A percentile compares a stretch with the other conserved stretches of the same genome.
These are phyloP conservation scores for Tuber melanosporum DNA, from an alignment of 495 filamentous ascomycete genomes.

Conservation along the genomic window DNA sequence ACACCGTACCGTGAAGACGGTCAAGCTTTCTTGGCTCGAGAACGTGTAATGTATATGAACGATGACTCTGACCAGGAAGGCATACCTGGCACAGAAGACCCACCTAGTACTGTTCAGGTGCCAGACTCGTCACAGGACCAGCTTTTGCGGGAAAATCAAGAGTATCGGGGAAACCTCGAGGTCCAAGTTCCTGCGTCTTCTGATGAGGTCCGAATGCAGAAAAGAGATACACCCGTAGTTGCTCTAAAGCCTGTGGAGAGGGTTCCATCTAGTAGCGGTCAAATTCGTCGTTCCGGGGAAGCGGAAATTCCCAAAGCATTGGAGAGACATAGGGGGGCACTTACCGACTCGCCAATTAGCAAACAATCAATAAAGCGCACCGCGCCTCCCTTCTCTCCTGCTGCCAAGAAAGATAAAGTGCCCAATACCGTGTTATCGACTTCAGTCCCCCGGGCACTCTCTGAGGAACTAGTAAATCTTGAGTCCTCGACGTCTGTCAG, in stretches of 20 bases:
- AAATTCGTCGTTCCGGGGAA: neutral
- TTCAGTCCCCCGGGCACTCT: neutral
- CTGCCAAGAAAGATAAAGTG: neutral
- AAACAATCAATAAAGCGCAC: neutral
- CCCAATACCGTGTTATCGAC: neutral
- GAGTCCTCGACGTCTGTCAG: neutral
- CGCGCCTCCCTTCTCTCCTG: neutral
- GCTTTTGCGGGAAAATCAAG: neutral
- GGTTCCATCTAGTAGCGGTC: neutral
- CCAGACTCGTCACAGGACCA: neutral
- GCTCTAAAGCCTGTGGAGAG: neutral
- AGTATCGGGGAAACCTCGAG: neutral
- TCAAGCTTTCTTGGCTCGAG: neutral
- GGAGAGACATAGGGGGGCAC: neutral
- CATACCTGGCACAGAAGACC: neutral
- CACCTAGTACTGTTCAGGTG: neutral
- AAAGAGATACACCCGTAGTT: neutral
- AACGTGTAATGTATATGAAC: neutral
- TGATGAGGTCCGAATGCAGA: neutral
- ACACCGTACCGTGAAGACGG: constrained; percentile 23
- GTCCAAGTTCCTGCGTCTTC: neutral
- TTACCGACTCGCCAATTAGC: neutral
- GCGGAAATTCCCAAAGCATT: neutral
- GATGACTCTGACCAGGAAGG: neutral
- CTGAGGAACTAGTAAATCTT: neutral